Evolutionary conservation across 169 alveolate species (phyloP).

Genomic region (Babesia ovis): DNA sequence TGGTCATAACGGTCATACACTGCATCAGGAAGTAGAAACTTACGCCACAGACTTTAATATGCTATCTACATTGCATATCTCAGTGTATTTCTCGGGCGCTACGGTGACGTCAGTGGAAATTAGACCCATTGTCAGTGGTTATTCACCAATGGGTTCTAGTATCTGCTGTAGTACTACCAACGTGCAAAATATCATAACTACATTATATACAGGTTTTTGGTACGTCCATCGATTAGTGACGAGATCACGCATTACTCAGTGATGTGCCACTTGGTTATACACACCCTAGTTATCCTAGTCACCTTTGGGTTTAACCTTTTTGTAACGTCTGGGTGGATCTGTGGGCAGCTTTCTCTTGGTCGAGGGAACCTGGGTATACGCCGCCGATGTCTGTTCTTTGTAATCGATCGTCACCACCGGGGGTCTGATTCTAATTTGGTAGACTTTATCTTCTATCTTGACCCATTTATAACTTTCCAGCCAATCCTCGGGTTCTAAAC

Average conservation of each 20-base stretch:
- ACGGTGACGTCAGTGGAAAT: not conserved
- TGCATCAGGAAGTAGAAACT: constrained; percentile 66
- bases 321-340: constrained; percentile 61
- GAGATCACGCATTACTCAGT: not conserved
- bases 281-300: no score
- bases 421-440: constrained; percentile 46
- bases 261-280: no score
- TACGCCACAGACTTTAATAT: not conserved
- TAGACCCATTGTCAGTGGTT: no score
- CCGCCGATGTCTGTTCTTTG: constrained; percentile 61
- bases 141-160: no score
- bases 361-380: constrained; percentile 34
- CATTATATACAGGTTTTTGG: no score
- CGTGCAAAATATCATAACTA: no score
- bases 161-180: no score
- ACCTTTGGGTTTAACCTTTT: constrained; percentile 30
- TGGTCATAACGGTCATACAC: constrained; percentile 78
- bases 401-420: constrained; percentile 47
- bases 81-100: no score
- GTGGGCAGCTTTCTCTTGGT: constrained; percentile 56
- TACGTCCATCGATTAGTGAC: no score
- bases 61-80: no score
- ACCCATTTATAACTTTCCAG: constrained; percentile 41
- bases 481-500: constrained; percentile 50
- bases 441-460: constrained; percentile 21